These are phyloP conservation scores for Thelephora aurantiotincta DNA, from an alignment of 768 basidiomycete species.

Conservation along the genomic window DNA sequence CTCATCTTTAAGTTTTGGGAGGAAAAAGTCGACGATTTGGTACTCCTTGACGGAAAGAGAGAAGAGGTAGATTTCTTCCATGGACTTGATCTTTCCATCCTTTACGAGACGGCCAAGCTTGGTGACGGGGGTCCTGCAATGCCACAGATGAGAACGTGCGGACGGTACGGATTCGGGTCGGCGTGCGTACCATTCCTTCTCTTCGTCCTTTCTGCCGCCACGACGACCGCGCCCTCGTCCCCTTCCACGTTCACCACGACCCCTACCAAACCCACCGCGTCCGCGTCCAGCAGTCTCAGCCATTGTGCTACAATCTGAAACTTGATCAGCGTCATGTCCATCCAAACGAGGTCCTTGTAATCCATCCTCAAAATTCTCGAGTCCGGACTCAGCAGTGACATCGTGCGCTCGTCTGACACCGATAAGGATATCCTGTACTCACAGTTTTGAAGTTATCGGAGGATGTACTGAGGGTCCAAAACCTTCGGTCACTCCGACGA, in stretches of 20 bases:
- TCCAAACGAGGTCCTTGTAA: too few species aligned
- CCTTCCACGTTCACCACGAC: slow-evolving; percentile 63
- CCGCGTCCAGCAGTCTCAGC: slow-evolving; percentile 75
- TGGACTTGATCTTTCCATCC: slow-evolving; percentile 99
- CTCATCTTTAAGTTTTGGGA: slow-evolving; percentile 98
- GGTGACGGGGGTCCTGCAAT: slow-evolving; percentile 83
- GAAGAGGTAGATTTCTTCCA: slow-evolving; percentile 99
- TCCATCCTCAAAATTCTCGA: too few species aligned
- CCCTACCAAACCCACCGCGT: slow-evolving; percentile 73
- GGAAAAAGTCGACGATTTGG: slow-evolving; percentile 99
- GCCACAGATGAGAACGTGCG: slow-evolving; percentile 4
- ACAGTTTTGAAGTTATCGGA: too few species aligned
- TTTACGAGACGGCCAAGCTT: slow-evolving; percentile 98
- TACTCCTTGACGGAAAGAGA: slow-evolving; percentile 98
- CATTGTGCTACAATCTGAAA: slow-evolving; percentile 30
- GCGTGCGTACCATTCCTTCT: slow-evolving; percentile 87
- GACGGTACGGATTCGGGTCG: not conserved
- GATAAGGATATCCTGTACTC: too few species aligned
- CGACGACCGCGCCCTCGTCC: slow-evolving; percentile 76
- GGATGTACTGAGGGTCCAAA: too few species aligned
- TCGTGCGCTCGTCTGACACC: too few species aligned
- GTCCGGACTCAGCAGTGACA: too few species aligned
- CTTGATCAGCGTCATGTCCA: slow-evolving; percentile 5
- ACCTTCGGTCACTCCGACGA: too few species aligned
- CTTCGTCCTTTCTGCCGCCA: slow-evolving; percentile 97